These are phyloP conservation scores for Globisporangium rhizosaccharum DNA, from an alignment of 352 stramenopile genomes.

Conservation along the genomic window DNA sequence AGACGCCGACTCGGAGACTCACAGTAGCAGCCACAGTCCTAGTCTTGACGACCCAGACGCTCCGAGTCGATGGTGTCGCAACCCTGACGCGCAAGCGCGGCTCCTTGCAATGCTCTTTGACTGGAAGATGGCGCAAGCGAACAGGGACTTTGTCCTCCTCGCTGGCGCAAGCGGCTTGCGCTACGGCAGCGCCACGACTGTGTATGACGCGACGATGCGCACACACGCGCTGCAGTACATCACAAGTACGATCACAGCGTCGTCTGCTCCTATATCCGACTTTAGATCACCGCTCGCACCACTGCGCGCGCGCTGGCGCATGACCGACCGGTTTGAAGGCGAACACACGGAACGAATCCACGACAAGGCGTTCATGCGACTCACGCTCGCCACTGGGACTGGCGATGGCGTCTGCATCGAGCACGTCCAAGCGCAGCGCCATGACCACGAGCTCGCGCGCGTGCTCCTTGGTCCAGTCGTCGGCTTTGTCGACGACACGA, in stretches of 20 bases:
- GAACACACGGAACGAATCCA: conserved; percentile 26
- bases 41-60: conserved; percentile 18
- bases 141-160: conserved; percentile 39
- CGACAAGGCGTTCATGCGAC: conserved; percentile 5
- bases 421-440: conserved; percentile 15
- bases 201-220: conserved; percentile 45
- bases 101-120: conserved; percentile 54
- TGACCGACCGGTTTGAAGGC: conserved; percentile 35
- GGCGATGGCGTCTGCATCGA: conserved; percentile 8
- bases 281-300: too few relatives aligned
- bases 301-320: neutral
- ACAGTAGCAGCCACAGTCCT: neutral
- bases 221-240: conserved; percentile 38
- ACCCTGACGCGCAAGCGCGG: conserved; percentile 28
- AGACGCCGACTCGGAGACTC: neutral
- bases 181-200: conserved; percentile 28
- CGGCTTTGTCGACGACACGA: conserved; percentile 55
- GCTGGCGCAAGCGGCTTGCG: conserved; percentile 26
- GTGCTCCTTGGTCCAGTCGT: conserved; percentile 67
- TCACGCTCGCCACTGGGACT: conserved; percentile 19
- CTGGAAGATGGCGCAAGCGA: conserved; percentile 58
- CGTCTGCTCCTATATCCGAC: neutral
- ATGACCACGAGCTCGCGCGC: conserved; percentile 15
- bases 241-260: conserved; percentile 27
- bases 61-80: conserved; percentile 28